Base-by-base conservation (phyloP, 768 basidiomycete genomes). In the Phaeolepiota aurea region DNA sequence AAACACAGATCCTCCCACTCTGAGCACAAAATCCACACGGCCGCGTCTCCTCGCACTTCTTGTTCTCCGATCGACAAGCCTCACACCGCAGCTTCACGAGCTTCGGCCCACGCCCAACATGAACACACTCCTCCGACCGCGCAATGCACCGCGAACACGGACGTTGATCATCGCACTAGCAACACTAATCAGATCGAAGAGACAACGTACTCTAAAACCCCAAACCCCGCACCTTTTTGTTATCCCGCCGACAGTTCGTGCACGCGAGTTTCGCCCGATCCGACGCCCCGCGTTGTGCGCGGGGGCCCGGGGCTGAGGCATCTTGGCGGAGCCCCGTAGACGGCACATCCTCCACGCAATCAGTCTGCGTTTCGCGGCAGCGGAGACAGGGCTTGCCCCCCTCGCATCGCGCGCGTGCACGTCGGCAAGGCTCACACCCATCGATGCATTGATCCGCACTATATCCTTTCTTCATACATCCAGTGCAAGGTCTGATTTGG, bases 211-310 rank as follows among this genome's bases (percentile, higher is more conserved):
- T 18, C 32, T 30, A 16, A 22, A 45, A 13, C 16, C 12, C 36
- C 15, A 32, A 32, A 33, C 32, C 20, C 39, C 52, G 3, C 40
- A 70, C 79, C 74, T 81, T 80, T 55, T 80, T 80, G 51, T 81
- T 81, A 48, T 79, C 78, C 45, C 70, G 70, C 20, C 76, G 69
- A 55, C 79, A 81, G 37, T 59, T 71, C 48, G 69, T 66, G 55
- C 79, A 81, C 2, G 79, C 77, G 42, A 75, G 42, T 49, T 78
- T 80, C 28, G 69, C 76, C 25, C 76, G 67, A 44, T 79, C 77
- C 49, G 51, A 43, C 23, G 58, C 57, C 44, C 55, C 51, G 33
- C 65, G 57, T 42, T 45, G 38, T 40, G 45, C 33, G 41, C 47
- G 63, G 48, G 41, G 48, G 40, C 37, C 53, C 45, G 15, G 54